Evolutionary conservation across 2,329 filamentous ascomycete species (phyloP).

Genomic region (Nemania sp.): DNA sequence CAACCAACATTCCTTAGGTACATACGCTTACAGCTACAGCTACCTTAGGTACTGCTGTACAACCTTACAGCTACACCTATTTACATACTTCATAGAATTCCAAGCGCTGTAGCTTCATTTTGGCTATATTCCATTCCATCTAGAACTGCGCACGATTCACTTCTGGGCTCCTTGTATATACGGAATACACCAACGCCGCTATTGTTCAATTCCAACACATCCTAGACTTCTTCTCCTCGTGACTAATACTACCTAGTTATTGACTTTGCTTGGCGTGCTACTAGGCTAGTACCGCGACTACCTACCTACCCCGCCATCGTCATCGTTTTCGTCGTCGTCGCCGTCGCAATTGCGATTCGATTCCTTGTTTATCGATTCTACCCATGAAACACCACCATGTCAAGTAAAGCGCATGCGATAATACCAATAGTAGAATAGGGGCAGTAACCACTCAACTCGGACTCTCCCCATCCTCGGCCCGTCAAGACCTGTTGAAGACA

Average conservation of each 20-base stretch:
- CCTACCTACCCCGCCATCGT: conserved; percentile 21
- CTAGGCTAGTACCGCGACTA: not conserved
- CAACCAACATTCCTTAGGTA: no score
- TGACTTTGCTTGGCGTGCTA: not conserved
- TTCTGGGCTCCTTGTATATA: not conserved
- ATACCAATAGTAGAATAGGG: no score
- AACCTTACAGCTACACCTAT: not conserved
- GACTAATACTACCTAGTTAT: no score
- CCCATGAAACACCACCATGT: conserved; percentile 34
- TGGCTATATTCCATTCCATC: no score
- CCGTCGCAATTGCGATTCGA: conserved; percentile 7
- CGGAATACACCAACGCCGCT: not conserved
- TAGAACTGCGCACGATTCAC: not conserved
- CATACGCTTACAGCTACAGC: no score
- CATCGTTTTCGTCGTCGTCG: not conserved
- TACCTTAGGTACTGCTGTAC: not conserved
- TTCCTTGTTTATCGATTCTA: not conserved
- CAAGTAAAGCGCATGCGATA: conserved; percentile 17
- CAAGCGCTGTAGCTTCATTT: not conserved
- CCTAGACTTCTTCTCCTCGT: not conserved
- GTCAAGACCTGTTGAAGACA: no score
- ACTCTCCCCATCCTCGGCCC: not conserved
- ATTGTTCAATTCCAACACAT: not conserved
- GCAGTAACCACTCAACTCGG: conserved; percentile 13
- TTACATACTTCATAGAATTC: not conserved